Base-by-base conservation (phyloP, 2,329 filamentous ascomycete genomes). In the Onygenales sp. region DNA sequence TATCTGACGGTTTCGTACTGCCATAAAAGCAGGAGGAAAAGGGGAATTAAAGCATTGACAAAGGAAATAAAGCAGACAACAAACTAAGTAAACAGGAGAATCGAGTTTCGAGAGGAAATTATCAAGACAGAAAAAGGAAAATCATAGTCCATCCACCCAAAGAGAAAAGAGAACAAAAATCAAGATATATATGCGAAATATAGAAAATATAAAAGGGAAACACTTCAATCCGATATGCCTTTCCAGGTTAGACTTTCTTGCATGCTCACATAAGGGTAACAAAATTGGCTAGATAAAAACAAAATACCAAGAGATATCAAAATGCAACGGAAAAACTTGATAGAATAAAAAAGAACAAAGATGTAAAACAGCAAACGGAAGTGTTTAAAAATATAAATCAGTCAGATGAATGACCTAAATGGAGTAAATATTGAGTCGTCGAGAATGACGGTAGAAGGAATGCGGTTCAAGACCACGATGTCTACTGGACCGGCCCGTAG, bases 221-320 rank as follows among this genome's bases (percentile, higher is more conserved):
- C 60, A 63, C 57, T 59, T 55, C 58, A 59, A 64, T 39, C 36
- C 36, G 36, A 39, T 39, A 57, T 69, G 66, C 61, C 68, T 65
- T 66, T 69, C 63, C 69, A 65, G 62, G 60, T 60, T 61, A 58
- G 64, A 65, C 65, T 67, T 65, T 64, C 65, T 66, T 63, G 65
- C 68, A 67, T 69, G 66, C 69, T 62, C 67, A 69, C 68, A 63
- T 70, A 68, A 57, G 52, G 52, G 52, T 45, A 54, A 54, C 21
- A 27, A 27, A 27, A 27, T 27, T 27, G 21, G 21, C 21, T 27
- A 27, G 21, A 27, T 5, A 39, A 39, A 39, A 39, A 39, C 36
- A 39, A 9, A 39, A n/a, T 27, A 27, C 21, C 21, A 39, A 39
- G 13, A 39, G 36, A 39, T n/a, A 10, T 39, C 13, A n/a, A 38